Base-by-base conservation (phyloP, 768 basidiomycete genomes). In the Rhizopogon roseolus region DNA sequence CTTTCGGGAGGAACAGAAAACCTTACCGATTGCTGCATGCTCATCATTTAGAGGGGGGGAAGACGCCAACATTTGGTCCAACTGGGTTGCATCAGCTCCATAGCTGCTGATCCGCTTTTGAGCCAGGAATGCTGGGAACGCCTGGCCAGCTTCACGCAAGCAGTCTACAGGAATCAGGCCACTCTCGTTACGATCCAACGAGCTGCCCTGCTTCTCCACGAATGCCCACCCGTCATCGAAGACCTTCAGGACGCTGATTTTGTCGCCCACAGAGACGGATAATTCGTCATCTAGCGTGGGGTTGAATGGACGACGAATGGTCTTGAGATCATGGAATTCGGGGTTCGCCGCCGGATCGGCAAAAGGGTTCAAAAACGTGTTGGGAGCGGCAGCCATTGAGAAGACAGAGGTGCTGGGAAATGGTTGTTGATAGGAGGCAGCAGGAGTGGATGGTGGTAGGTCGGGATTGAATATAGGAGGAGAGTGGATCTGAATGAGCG, bases 171-270 rank as follows among this genome's bases (percentile, higher is more conserved):
- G 87, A 43, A 89, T 85, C 50, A 88, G 63, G 0, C 86, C 87
- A 38, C 66, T 66, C 4, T 61, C 64, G 32, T 40, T 55, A 54
- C 32, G 28, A 8, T 27, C 49, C 14, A 22, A 22, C 3, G 22
- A 22, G 22, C 22, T 22, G 22, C 22, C 22, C 22, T 77, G 50
- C 54, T 74, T 80, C 70, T 85, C 78, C 37, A 85, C 80, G 56
- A 79, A 66, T 6, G 80, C 80, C 88, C 88, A 90, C 0, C 86
- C 88, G 59, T 89, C 88, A 54, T 86, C 81, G 62, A 82, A 90
- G 19, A 79, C 60, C 48, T 72, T 68, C 11, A 84, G 5, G 29
- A 89, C 66, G 60, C 68, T 77, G 10, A 88, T 79, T 5, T 60
- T 59, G 46, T 88, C 85, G 1, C 78, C 80, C 0, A 71, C 68